Conservation (phyloP, 495 filamentous ascomycete genomes). For the Aspergillus biplanus region DNA sequence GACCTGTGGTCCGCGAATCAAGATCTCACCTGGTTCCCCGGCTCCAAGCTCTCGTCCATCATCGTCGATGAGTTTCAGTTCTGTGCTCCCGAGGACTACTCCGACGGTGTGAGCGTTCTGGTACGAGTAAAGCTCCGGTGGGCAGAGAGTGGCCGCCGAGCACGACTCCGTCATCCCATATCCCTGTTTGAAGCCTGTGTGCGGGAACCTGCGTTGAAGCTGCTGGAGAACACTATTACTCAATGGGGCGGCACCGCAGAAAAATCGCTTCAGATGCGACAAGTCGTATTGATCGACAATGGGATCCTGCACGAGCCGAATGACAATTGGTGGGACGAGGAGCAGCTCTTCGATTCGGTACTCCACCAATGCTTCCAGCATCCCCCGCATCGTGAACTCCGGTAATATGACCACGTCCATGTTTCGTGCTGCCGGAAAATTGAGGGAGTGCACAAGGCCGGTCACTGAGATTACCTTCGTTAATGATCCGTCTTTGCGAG, state of each 20-base stretch:
- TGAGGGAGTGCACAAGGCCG: conserved; percentile 60
- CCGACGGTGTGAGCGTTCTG: conserved; percentile 63
- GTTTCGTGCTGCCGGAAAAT: conserved; percentile 61
- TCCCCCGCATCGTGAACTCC: conserved; percentile 56
- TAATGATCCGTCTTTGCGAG: not conserved
- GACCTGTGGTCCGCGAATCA: conserved; percentile 58
- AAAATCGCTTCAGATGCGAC: conserved; percentile 53
- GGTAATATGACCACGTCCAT: conserved; percentile 62
- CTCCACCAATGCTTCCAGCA: conserved; percentile 57
- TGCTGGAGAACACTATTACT: conserved; percentile 63
- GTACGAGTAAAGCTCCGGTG: conserved; percentile 54
- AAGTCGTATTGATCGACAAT: conserved; percentile 66
- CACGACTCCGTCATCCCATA: conserved; percentile 75
- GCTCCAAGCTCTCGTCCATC: conserved; percentile 50
- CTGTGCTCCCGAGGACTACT: conserved; percentile 58
- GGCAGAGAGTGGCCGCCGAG: conserved; percentile 62
- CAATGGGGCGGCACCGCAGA: conserved; percentile 66
- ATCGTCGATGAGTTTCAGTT: conserved; percentile 61
- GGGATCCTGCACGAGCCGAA: conserved; percentile 66
- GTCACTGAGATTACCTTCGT: conserved; percentile 35
- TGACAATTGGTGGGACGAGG: conserved; percentile 71
- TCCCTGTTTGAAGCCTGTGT: conserved; percentile 67
- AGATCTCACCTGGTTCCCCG: conserved; percentile 62
- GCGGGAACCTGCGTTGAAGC: conserved; percentile 59
- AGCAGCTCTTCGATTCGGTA: conserved; percentile 62